A percentile compares a stretch with the other conserved stretches of the same genome.
Evolutionary conservation across 1,139 yeast genomes (phyloP).

Genomic region (Trichomonascaceae sp.): DNA sequence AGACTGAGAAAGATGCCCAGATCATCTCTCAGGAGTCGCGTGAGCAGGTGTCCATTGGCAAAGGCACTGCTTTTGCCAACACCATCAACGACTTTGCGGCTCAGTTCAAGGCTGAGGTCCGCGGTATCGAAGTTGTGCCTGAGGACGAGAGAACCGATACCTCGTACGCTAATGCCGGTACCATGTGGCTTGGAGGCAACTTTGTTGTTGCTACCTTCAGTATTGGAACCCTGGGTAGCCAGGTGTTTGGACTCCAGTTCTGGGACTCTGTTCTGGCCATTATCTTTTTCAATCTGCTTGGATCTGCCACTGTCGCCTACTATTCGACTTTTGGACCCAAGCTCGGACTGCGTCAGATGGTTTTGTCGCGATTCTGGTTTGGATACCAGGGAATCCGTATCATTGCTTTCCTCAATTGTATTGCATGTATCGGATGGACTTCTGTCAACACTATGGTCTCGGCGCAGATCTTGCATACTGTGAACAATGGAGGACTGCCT

Average conservation of each 20-base stretch:
- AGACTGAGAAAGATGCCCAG: no score
- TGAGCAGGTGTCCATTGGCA: background rate
- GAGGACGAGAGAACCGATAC: conserved; percentile 54
- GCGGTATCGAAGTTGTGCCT: conserved; percentile 58
- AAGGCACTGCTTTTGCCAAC: background rate
- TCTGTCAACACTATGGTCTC: conserved; percentile 85
- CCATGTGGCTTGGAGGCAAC: conserved; percentile 92
- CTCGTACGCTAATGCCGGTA: conserved; percentile 55
- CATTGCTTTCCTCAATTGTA: conserved; percentile 61
- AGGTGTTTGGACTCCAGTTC: conserved; percentile 38
- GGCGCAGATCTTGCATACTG: conserved; percentile 70
- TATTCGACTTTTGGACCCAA: conserved; percentile 75
- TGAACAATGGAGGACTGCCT: conserved; percentile 56
- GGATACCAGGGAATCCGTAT: conserved; percentile 69
- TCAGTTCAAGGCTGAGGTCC: conserved; percentile 34
- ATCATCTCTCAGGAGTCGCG: no score
- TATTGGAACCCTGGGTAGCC: conserved; percentile 66
- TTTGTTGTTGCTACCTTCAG: conserved; percentile 77
- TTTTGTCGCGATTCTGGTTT: conserved; percentile 61
- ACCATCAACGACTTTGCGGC: conserved; percentile 1
- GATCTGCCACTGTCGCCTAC: conserved; percentile 68
- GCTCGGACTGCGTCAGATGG: conserved; percentile 82
- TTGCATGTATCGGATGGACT: conserved; percentile 95
- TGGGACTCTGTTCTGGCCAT: conserved; percentile 53
- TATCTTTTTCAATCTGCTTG: conserved; percentile 60